Percentiles rank a stretch among this genome's conserved stretches.
Evolutionary conservation across 2,329 filamentous ascomycete species (phyloP).

Genomic region (Paracoccidioides brasiliensis): DNA sequence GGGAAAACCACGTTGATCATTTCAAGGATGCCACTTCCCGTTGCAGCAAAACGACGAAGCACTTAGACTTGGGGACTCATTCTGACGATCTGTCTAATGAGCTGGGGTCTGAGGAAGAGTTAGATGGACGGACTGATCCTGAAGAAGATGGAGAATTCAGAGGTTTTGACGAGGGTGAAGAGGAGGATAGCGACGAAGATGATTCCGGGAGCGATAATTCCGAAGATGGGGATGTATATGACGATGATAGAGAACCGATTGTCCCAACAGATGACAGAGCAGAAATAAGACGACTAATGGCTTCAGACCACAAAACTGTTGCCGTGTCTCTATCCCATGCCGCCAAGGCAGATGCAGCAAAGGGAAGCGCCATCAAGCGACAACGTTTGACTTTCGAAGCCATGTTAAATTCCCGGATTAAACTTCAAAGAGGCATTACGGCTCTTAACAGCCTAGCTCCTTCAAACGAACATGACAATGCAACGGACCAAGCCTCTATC

Average conservation of each 20-base stretch:
- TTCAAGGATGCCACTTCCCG: slow-evolving; percentile 14
- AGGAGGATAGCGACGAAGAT: slow-evolving; percentile 15
- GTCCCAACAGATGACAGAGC: slow-evolving; percentile 34
- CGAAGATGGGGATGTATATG: slow-evolving; percentile 15
- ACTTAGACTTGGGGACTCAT: slow-evolving; percentile 4
- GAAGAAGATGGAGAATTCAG: slow-evolving; percentile 20
- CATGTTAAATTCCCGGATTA: slow-evolving; percentile 78
- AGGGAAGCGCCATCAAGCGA: slow-evolving; percentile 72
- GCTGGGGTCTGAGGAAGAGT: slow-evolving; percentile 19
- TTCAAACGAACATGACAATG: slow-evolving; percentile 29
- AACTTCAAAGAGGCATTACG: slow-evolving; percentile 80
- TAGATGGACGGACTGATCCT: slow-evolving; percentile 9
- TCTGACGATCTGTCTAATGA: slow-evolving; percentile 3
- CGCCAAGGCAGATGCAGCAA: slow-evolving; percentile 63
- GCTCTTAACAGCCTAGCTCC: slow-evolving; percentile 60
- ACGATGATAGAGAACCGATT: slow-evolving; percentile 13
- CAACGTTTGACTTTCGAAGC: slow-evolving; percentile 81
- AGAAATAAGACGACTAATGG: slow-evolving; percentile 55
- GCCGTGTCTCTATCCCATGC: slow-evolving; percentile 52
- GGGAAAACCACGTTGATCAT: slow-evolving; percentile 13
- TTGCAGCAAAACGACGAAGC: slow-evolving; percentile 11
- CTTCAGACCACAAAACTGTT: slow-evolving; percentile 52
- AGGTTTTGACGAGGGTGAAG: slow-evolving; percentile 16
- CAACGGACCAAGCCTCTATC: slow-evolving; percentile 37
- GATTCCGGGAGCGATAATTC: slow-evolving; percentile 15